Evolutionary conservation across 371 early-diverging fungal species (phyloP), one percentile per base, ranked within the genome.

Genomic region (Saksenaea oblongispora): DNA sequence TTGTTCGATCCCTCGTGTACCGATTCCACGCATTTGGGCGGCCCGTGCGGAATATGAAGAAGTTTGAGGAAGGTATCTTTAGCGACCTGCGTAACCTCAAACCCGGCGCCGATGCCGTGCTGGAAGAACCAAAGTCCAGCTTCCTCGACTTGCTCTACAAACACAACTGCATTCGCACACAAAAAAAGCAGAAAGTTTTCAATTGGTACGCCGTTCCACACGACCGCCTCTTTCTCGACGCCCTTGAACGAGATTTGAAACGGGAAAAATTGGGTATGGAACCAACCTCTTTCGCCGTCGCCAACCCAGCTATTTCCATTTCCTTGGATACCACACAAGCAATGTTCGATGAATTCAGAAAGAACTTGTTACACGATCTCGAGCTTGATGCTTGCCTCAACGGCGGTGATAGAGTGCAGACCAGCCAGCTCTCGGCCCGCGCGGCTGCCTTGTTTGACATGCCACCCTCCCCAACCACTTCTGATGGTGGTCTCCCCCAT

Each of bases 151-250:
- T 97, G 81, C 85, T 99, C 58, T 97, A 98, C 87, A 95, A 96
- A 79, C 91, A 97, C 80, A 93, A 96, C 66, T 99, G 99, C 77
- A 96, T 99, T 63, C 89, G 99, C 34, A 99, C 99, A 8, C 99
- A 99, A 79, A 99, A 99, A 87, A 99, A 99, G 80, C 97, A 96
- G 76, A 99, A 99, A 69, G 99, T 99, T 15, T 99, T 99, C 76
- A 97, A 89, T 75, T 99, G 99, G 99, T 94, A 93, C 76, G 92
- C 95, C 36, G 99, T 99, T 5, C 97, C 95, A 17, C 98, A 98
- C 79, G 99, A 99, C 78, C 82, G 94, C 39, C 87, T 98, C 47
- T 97, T 97, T 72, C 87, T 95, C 59, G 99, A 99, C 81, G 99
- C 99, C 18, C 86, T 99, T 37, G 99, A 99, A 79, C 90, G 99